Evolutionary conservation across 192 early-diverging fungal species (phyloP), one percentile per base, ranked within the genome.

Genomic region (Thamnidium elegans): DNA sequence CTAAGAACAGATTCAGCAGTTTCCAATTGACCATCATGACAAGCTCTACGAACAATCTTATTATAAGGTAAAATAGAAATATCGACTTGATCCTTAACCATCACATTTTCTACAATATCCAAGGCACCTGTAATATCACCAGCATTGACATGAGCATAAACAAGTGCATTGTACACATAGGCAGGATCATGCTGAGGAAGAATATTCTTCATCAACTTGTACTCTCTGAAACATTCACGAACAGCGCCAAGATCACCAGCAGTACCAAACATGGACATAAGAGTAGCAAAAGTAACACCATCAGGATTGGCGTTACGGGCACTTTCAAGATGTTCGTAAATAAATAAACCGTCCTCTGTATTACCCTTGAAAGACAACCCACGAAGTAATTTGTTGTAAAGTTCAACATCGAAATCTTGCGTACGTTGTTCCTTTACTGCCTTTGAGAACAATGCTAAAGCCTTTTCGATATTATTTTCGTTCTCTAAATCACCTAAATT

Each of bases 201-300:
- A 1, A 45, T 43, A 1, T 64, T 19, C 9, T 34, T 43, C 47
- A 71, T 13, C 4, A 23, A 19, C 20, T 68, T 62, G 50, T 71
- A 76, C 52, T 76, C 74, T 5, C 53, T 47, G 42, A 76, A 76
- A 36, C 74, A 76, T 23, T 76, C 74, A 3, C 39, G n/a, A 7
- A 70, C 65, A n/a, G 66, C 70, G 1, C 21, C 17, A 4, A 72
- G 21, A 48, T 71, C 69, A 19, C 69, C 69, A 4, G 74, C 69
- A 4, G 42, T 47, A 44, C 74, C 74, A 66, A 68, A 76, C 19
- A 76, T 32, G 2, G 78, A 71, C 61, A 86, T 80, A 31, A 86
- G 62, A 1, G 78, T 74, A n/a, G 74, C 79, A 69, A 81, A 86
- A 4, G 84, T 86, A 17, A 63, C 68, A 19, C 78, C 66, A 61